Base-by-base conservation (phyloP, 2,329 filamentous ascomycete genomes). In the Fusarium mangiferae region DNA sequence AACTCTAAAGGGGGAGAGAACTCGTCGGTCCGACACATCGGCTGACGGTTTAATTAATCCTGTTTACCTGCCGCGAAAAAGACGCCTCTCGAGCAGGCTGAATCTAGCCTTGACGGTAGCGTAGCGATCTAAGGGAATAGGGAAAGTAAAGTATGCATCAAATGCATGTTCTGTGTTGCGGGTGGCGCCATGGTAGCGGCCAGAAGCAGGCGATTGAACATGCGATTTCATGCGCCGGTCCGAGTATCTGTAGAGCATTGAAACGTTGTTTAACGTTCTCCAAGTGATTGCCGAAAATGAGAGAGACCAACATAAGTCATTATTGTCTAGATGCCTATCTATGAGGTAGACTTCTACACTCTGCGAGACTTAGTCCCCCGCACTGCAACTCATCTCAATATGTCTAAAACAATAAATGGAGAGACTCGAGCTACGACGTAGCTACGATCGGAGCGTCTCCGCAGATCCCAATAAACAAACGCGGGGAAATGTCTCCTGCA, bases 291-390 rank as follows among this genome's bases (percentile, higher is more conserved):
- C 18, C 3, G 4, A 22, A 26, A 6, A 5, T 22, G 12, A 12
- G 0, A 7, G 8, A 2, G 8, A 6, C 4, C 13, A 52, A 26
- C 3, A 4, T 0, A 12, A 26, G 1, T 26, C 4, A 36, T 36
- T 18, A 2, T 11, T 0, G 6, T 33, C 8, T 8, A 4, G 3
- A 26, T 8, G 4, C 20, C 3, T 6, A 6, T 26, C 0, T 12
- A 5, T 3, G 6, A 3, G 13, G 33, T 7, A 22, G 33, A 38
- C n/a, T 22, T 26, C 2, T 36, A 17, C 13, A 17, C 18, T 52
- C 18, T 9, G 13, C 13, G 9, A 26, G 12, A 13, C 33, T 22
- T 26, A 7, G 18, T 12, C 7, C n/a, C 20, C 26, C 9, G 12
- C 14, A 24, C 30, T 1, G 1, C n/a, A 0, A 11, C 33, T 17